phyloP scores from a whole-genome alignment of 1,284 basidiomycete genomes.

The Microbotryum violaceum region DNA sequence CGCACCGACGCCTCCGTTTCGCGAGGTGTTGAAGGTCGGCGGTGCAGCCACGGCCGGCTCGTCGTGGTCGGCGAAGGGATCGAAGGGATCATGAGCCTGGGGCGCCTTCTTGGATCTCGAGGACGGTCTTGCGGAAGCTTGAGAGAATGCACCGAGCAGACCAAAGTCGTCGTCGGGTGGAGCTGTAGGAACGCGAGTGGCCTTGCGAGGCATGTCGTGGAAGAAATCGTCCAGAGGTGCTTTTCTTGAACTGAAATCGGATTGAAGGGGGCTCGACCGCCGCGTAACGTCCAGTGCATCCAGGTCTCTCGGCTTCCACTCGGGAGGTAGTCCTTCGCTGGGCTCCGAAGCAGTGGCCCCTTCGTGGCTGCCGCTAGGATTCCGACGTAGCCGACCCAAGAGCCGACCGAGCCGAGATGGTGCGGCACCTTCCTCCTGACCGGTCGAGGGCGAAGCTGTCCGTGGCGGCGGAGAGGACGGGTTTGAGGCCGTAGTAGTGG shows the following conservation, averaged over 20 bases:
- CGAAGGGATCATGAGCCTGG: conserved; percentile 21
- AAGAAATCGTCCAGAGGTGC: conserved; percentile 6
- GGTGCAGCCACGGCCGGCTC: neutral
- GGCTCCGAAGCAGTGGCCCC: neutral
- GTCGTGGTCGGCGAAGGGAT: conserved; percentile 21
- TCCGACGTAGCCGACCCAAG: conserved; percentile 6
- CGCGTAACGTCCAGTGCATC: conserved; percentile 9
- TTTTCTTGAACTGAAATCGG: neutral
- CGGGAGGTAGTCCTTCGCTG: neutral
- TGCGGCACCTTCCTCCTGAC: conserved; percentile 1
- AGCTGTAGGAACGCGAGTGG: neutral
- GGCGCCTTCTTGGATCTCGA: neutral
- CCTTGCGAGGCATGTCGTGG: neutral
- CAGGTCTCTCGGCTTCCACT: conserved; percentile 14
- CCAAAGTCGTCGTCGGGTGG: conserved; percentile 25
- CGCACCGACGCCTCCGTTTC: neutral
- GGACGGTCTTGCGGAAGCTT: conserved; percentile 1
- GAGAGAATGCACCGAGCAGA: conserved; percentile 18
- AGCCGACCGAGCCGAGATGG: conserved; percentile 18
- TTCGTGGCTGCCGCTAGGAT: neutral
- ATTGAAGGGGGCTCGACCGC: neutral
- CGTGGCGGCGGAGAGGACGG: conserved; percentile 5
- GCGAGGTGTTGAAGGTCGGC: neutral
- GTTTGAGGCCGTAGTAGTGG: conserved; percentile 2
- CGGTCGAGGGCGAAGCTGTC: conserved; percentile 7